Percentiles rank a stretch among this genome's conserved stretches.
These are phyloP conservation scores for Penicillium sp. DNA, from an alignment of 2,329 filamentous ascomycete genomes.

Conservation along the genomic window DNA sequence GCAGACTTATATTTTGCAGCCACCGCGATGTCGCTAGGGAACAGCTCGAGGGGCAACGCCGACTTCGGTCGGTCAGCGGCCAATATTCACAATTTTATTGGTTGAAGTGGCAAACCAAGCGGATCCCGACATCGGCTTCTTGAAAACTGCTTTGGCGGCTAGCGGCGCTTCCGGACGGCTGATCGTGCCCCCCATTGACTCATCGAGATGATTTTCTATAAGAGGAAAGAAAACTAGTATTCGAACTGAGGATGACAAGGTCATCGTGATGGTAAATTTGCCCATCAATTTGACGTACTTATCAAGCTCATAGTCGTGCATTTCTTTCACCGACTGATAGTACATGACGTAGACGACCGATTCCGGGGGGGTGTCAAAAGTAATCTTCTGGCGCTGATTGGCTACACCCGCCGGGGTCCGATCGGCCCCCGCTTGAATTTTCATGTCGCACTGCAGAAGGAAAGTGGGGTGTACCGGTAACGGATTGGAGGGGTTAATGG, in stretches of 20 bases:
- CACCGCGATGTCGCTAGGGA: constrained; percentile 37
- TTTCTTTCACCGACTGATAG: constrained; percentile 6
- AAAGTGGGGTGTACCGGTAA: background rate
- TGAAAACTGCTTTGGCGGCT: constrained; percentile 19
- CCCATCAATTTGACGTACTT: rapidly evolving
- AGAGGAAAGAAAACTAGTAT: rapidly evolving
- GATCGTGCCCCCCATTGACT: background rate
- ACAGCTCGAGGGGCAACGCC: constrained; percentile 34
- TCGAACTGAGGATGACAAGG: background rate
- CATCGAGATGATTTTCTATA: background rate
- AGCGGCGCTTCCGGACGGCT: constrained; percentile 21
- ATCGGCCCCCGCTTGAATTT: constrained; percentile 6
- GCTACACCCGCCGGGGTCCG: constrained; percentile 13
- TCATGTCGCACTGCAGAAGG: background rate
- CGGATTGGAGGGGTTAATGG: background rate
- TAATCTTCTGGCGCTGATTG: constrained; percentile 19
- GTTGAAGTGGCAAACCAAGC: constrained; percentile 10
- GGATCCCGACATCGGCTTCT: constrained; percentile 20
- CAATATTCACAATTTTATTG: constrained; percentile 30
- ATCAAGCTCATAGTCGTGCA: background rate
- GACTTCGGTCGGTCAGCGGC: constrained; percentile 39
- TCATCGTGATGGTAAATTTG: background rate
- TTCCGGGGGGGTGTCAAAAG: constrained; percentile 11
- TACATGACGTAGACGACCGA: constrained; percentile 16
- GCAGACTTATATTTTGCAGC: constrained; percentile 29